Base-by-base conservation (phyloP, 2,329 filamentous ascomycete species). In the Cladosporium sp. region DNA sequence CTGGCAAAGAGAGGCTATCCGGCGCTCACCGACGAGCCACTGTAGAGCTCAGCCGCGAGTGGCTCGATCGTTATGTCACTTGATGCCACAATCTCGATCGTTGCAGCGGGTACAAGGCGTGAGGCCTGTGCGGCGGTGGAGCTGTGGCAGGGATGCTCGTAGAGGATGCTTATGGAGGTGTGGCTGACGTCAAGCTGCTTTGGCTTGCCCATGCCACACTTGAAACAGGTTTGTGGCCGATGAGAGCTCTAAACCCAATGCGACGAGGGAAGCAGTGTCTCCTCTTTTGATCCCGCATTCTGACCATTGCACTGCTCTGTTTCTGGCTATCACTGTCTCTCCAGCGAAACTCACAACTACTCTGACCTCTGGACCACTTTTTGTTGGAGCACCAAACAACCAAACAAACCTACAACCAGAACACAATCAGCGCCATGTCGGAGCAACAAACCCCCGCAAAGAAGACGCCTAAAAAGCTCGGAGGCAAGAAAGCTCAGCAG, bases 381-480 rank as follows among this genome's bases (percentile, higher is more conserved):
- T 48, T 28, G 45, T 48, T 48, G 45, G 45, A 48, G 45, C 17
- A 35, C 4, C 25, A 48, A 48, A 48, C 17, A 48, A 48, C 3
- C 24, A 48, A 13, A 10, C 47, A 37, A 37, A 24, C 47, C 37
- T 37, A 32, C 19, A 50, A 25, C 24, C 28, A n/a, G n/a, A n/a
- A 48, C 49, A 53, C 39, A 20, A 7, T 7, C 9, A 42, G 3
- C 19, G 13, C 37, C 17, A 55, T 55, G 51, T 45, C 51, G 19
- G 51, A 55, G n/a, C 36, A 42, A 45, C 51, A 55, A 19, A 53
- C 54, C 24, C 58, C 54, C 49, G 63, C 60, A 65, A 79, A 77
- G 69, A 76, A 75, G 66, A 74, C 75, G 59, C 77, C 77, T 36
- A 77, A 78, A 70, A 80, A 80, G 73, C 69, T 79, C 63, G 75